Base-by-base conservation (phyloP, 768 basidiomycete species). In the Hericium erinaceus region DNA sequence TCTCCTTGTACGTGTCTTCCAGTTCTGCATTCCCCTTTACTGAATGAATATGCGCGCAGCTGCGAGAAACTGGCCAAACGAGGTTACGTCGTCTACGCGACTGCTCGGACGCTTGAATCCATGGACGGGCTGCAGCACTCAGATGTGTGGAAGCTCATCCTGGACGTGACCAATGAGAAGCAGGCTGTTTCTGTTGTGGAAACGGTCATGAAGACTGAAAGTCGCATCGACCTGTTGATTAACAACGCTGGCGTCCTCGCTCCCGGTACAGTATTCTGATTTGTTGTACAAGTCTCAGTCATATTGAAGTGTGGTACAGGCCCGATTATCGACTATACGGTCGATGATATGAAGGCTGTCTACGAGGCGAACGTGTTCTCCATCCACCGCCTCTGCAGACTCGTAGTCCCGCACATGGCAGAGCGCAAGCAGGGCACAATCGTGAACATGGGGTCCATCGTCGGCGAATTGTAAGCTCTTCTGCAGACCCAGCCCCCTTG, bases 51-150 rank as follows among this genome's bases (percentile, higher is more conserved):
- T 15, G 41, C 4, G 6, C 13, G 15, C 26, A 89, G 87, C 39
- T 86, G 82, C 64, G 77, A 87, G 61, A 81, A 82, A 62, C 89
- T 90, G 61, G 84, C 83, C 1, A 63, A 67, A 0, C 75, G 73
- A 33, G 87, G 82, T 39, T 90, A 86, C 68, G 79, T 76, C 44
- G 89, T 92, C 9, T 92, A 89, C 59, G 89, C 89, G 2, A 85
- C 87, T 0, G 80, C 89, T 7, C 81, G 89, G 12, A 76, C 72
- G n/a, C 67, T 81, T 2, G 81, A 82, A 20, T 75, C 80, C 6
- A 85, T 92, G 72, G 73, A 73, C 1, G 79, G 77, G 4, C 81
- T 91, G 41, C 66, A 65, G 11, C 67, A 73, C 46, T 65, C 73
- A 2, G 69, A 68, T 6, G 76, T 87, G 41, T 73, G 77, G 53